Percentiles rank a stretch among this genome's conserved stretches.
Evolutionary conservation across 179 eudicot genomes (phyloP).

Genomic region (Silene vulgaris): DNA sequence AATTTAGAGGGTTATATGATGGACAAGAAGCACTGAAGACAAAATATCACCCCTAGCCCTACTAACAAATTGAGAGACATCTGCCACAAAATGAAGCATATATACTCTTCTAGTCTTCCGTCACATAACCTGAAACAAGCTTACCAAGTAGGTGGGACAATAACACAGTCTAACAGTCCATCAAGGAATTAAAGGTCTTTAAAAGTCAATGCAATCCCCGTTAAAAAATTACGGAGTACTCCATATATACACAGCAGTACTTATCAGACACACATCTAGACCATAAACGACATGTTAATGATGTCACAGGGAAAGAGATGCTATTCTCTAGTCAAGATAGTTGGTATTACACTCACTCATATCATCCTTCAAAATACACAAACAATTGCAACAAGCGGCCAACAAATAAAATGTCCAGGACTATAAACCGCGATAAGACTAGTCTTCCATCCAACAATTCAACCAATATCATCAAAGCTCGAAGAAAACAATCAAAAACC

Average conservation of each 20-base stretch:
- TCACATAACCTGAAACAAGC: not conserved
- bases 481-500: not conserved
- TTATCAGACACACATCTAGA: not conserved
- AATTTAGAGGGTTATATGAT: conserved; percentile 11
- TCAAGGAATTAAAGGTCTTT: not conserved
- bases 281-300: not conserved
- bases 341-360: not conserved
- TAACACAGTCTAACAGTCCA: not conserved
- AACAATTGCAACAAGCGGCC: not conserved
- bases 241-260: not conserved
- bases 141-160: not conserved
- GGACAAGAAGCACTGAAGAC: not conserved
- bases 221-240: not conserved
- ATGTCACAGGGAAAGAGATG: not conserved
- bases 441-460: not conserved
- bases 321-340: not conserved
- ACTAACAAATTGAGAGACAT: not conserved
- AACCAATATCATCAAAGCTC: not conserved
- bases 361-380: not conserved
- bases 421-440: not conserved
- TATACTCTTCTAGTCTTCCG: not conserved
- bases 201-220: not conserved
- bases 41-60: not conserved
- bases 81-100: not conserved
- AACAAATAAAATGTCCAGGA: not conserved